Evolutionary conservation across 306 rosid genomes (phyloP).

Genomic region (Abrus pulchellus): DNA sequence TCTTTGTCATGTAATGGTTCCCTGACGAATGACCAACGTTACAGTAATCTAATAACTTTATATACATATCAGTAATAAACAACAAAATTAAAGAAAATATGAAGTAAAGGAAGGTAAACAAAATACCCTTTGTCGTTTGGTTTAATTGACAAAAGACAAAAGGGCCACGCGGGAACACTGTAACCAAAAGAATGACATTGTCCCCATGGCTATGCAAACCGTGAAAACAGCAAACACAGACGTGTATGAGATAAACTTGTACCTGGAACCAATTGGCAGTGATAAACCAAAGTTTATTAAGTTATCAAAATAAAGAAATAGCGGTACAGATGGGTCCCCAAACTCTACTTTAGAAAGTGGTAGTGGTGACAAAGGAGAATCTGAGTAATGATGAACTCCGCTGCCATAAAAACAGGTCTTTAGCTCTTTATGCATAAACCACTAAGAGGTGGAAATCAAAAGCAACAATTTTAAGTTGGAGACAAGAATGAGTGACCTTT

Average conservation of each 20-base stretch:
- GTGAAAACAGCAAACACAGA: neutral
- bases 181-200: slow-evolving; percentile 17
- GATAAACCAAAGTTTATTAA: neutral
- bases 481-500: slow-evolving; percentile 65
- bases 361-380: slow-evolving; percentile 68
- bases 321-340: slow-evolving; percentile 49
- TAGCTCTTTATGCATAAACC: slow-evolving; percentile 62
- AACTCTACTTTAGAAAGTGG: slow-evolving; percentile 55
- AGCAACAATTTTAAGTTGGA: slow-evolving; percentile 57
- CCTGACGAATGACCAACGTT: neutral
- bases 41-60: slow-evolving; percentile 5
- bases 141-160: slow-evolving; percentile 17
- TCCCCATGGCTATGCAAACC: slow-evolving; percentile 15
- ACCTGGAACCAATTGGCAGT: slow-evolving; percentile 25
- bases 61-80: neutral
- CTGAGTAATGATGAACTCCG: slow-evolving; percentile 75
- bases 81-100: slow-evolving; percentile 20
- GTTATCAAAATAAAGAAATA: slow-evolving; percentile 36
- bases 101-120: neutral
- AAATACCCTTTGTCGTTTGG: slow-evolving; percentile 35
- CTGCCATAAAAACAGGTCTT: slow-evolving; percentile 65
- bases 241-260: neutral
- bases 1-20: neutral
- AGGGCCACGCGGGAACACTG: slow-evolving; percentile 26
- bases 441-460: slow-evolving; percentile 69